Evolutionary conservation across 495 filamentous ascomycete species (phyloP), one percentile per base, ranked within the genome.

Genomic region (Daldinia concentrica): DNA sequence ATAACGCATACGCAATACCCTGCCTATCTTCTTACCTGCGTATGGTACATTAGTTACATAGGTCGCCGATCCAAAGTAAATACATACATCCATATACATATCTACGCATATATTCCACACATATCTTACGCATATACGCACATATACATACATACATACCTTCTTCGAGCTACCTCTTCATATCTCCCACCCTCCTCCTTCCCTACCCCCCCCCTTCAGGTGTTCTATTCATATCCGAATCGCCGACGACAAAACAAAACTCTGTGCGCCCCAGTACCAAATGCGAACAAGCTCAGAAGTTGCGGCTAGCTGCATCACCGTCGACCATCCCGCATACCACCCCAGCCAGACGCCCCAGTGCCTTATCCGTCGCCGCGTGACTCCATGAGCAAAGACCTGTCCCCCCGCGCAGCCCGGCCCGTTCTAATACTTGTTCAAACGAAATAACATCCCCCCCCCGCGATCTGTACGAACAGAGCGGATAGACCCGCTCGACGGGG

Each of bases 321-420:
- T 78, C 76, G 73, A 78, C 65, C 76, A 78, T 78, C 76, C 76
- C 76, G 73, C 76, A 78, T 78, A 78, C 60, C 74, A 78, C 62
- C 76, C 76, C 41, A 74, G 76, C 66, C 76, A 78, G 61, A 78
- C 76, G 37, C 74, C 76, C 64, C 76, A 75, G 82, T 82, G 79
- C 82, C 73, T 77, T 80, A 82, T 80, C 82, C 82, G 81, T 77
- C 78, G 76, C 74, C 80, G 80, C 78, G 77, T 82, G 80, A 82
- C 81, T 74, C 75, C 71, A 74, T 77, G 76, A 79, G 74, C 73
- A 65, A 58, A 78, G 63, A 58, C 66, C 66, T 76, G 71, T 70
- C 32, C 71, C 76, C 74, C 76, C 76, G 71, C 71, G 71, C 64
- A 69, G 72, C 76, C 71, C 76, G 73, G 64, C 64, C 72, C 70